A percentile compares a stretch with the other conserved stretches of the same genome.
phyloP scores from a whole-genome alignment of 495 filamentous ascomycete genomes.

The Aspergillus coremiiformis region DNA sequence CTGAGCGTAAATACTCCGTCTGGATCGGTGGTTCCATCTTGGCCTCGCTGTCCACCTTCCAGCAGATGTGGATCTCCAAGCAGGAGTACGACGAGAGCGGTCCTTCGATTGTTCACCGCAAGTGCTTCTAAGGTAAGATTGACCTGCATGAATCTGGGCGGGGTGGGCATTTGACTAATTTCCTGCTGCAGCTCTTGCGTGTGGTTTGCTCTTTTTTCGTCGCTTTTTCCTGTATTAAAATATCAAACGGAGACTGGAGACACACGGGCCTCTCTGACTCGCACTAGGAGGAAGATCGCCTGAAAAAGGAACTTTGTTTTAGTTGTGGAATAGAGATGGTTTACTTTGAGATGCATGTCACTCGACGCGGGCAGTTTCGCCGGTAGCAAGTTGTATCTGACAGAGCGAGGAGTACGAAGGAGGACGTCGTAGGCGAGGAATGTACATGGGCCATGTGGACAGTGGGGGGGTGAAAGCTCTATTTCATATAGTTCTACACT shows the following conservation, averaged over 20 bases:
- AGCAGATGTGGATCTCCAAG: constrained; percentile 99
- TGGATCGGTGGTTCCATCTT: constrained; percentile 99
- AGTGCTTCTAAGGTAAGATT: constrained; percentile 85
- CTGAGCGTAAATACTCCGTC: constrained; percentile 82
- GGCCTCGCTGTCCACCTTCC: constrained; percentile 98
- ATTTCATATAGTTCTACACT: constrained; percentile 25
- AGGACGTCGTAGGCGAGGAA: constrained; percentile 13
- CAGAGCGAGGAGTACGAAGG: constrained; percentile 2
- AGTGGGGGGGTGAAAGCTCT: constrained; percentile 20
- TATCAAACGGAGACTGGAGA: constrained; percentile 39
- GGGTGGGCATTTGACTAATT: neutral
- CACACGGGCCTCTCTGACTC: constrained; percentile 40
- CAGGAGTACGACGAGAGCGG: constrained; percentile 99
- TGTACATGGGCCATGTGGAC: constrained; percentile 20
- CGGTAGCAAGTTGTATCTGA: constrained; percentile 12
- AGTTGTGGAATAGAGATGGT: constrained; percentile 43
- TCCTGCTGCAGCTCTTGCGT: constrained; percentile 15
- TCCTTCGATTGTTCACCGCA: constrained; percentile 99
- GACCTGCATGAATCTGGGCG: neutral
- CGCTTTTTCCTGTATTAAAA: constrained; percentile 48
- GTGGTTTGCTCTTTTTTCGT: constrained; percentile 33
- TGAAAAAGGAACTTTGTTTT: constrained; percentile 44
- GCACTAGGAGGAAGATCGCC: constrained; percentile 42
- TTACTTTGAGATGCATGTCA: constrained; percentile 21
- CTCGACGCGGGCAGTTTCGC: constrained; percentile 10